These are phyloP conservation scores for Sugiyamaella chiloensis DNA, from an alignment of 805 yeast genomes.

Conservation along the genomic window DNA sequence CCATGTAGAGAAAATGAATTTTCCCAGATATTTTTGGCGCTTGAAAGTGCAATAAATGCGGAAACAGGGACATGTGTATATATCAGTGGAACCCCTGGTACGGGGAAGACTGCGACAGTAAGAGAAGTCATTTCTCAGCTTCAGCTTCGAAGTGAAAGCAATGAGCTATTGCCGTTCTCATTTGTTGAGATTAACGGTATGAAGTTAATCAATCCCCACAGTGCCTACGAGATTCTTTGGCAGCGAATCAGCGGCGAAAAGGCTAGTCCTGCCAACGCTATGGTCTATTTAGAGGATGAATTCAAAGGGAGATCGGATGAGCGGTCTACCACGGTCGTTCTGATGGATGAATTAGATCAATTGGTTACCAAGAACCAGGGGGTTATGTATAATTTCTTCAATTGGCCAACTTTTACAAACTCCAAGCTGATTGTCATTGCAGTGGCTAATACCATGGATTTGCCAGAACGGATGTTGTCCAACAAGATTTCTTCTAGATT, in stretches of 20 bases:
- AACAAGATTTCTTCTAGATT: slow-evolving; percentile 89
- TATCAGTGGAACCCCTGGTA: slow-evolving; percentile 96
- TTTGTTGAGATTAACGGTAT: slow-evolving; percentile 89
- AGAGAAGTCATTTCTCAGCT: slow-evolving; percentile 78
- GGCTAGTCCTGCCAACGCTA: slow-evolving; percentile 61
- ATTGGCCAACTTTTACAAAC: slow-evolving; percentile 86
- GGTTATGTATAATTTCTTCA: slow-evolving; percentile 92
- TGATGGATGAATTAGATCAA: slow-evolving; percentile 93
- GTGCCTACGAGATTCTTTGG: slow-evolving; percentile 83
- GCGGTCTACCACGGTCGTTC: slow-evolving; percentile 61
- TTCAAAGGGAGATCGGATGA: slow-evolving; percentile 42
- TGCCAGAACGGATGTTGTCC: slow-evolving; percentile 83
- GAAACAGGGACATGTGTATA: slow-evolving; percentile 81
- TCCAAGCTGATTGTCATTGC: slow-evolving; percentile 86
- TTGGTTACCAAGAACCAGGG: slow-evolving; percentile 76
- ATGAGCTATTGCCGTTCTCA: slow-evolving; percentile 51
- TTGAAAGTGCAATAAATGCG: slow-evolving; percentile 68
- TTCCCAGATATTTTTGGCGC: slow-evolving; percentile 58
- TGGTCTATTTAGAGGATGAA: slow-evolving; percentile 64
- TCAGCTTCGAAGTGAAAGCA: slow-evolving; percentile 39
- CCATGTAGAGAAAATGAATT: slow-evolving; percentile 90
- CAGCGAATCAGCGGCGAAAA: slow-evolving; percentile 55
- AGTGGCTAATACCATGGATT: slow-evolving; percentile 95
- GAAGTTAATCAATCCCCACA: slow-evolving; percentile 72
- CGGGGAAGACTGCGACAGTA: slow-evolving; percentile 93